Evolutionary conservation across 345 rosid genomes (phyloP).

Genomic region (Firmiana major): DNA sequence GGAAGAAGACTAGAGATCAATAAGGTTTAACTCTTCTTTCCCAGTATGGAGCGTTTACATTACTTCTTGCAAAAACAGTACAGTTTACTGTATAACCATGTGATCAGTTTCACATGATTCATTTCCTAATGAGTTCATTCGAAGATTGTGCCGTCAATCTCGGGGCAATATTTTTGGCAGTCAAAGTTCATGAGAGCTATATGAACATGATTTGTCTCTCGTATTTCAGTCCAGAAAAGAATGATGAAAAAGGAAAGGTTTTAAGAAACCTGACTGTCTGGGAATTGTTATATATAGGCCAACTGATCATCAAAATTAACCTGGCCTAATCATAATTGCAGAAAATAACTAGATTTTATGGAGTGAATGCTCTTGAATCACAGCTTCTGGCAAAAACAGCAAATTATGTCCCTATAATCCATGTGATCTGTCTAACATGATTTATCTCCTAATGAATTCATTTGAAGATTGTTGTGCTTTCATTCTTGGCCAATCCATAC

Average conservation of each 20-base stretch:
- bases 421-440: too few relatives aligned
- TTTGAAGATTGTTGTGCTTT: too few relatives aligned
- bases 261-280: not conserved
- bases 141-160: not conserved
- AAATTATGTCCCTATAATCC: too few relatives aligned
- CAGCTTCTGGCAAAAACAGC: too few relatives aligned
- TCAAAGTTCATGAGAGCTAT: conserved; percentile 8
- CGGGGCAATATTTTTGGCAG: not conserved
- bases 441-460: too few relatives aligned
- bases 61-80: too few relatives aligned
- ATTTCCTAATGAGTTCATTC: not conserved
- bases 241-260: not conserved
- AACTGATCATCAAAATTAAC: too few relatives aligned
- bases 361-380: too few relatives aligned
- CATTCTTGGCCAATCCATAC: too few relatives aligned
- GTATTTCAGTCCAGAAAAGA: not conserved
- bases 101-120: not conserved
- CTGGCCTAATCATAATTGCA: too few relatives aligned
- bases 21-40: not conserved
- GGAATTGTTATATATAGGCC: too few relatives aligned
- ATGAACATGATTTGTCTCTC: not conserved
- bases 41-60: not conserved
- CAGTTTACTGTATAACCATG: not conserved
- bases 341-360: too few relatives aligned
- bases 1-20: not conserved